Percentiles rank a stretch among this genome's conserved stretches.
phyloP scores from a whole-genome alignment of 2,329 filamentous ascomycete genomes.

The Cercospora janseana region DNA sequence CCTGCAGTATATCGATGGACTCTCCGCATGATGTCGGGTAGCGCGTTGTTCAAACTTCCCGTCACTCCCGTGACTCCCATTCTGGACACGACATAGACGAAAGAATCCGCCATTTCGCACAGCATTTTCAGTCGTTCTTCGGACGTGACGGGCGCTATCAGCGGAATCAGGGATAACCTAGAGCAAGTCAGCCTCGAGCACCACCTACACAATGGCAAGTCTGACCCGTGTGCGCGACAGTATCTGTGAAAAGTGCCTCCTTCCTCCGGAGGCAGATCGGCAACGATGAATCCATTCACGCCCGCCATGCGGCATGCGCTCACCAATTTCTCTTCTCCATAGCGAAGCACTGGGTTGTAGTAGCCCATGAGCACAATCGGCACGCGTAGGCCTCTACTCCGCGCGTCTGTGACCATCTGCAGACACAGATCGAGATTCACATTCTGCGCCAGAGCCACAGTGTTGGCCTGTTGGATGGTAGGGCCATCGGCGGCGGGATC shows the following conservation, averaged over 20 bases:
- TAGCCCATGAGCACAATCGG: conserved; percentile 97
- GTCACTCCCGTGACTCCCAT: conserved; percentile 95
- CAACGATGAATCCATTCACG: conserved; percentile 94
- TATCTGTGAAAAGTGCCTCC: conserved; percentile 85
- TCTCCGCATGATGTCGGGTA: conserved; percentile 76
- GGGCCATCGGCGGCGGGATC: conserved; percentile 97
- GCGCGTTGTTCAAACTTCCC: conserved; percentile 74
- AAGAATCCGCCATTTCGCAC: conserved; percentile 94
- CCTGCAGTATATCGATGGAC: conserved; percentile 92
- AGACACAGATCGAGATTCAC: conserved; percentile 78
- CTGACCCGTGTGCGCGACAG: no score
- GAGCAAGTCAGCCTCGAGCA: no score
- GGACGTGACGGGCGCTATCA: conserved; percentile 91
- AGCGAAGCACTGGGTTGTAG: conserved; percentile 93
- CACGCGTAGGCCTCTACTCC: conserved; percentile 71
- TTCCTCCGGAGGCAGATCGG: conserved; percentile 93
- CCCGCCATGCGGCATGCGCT: conserved; percentile 80
- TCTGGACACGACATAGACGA: conserved; percentile 96
- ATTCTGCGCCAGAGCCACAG: conserved; percentile 79
- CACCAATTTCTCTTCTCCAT: no score
- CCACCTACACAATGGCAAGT: no score
- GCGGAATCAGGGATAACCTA: conserved; percentile 88
- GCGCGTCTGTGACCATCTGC: conserved; percentile 77
- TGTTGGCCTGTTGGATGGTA: conserved; percentile 94
- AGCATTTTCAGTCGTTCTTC: conserved; percentile 92